phyloP scores from a whole-genome alignment of 306 rosid genomes.

The Glycyrrhiza uralensis region DNA sequence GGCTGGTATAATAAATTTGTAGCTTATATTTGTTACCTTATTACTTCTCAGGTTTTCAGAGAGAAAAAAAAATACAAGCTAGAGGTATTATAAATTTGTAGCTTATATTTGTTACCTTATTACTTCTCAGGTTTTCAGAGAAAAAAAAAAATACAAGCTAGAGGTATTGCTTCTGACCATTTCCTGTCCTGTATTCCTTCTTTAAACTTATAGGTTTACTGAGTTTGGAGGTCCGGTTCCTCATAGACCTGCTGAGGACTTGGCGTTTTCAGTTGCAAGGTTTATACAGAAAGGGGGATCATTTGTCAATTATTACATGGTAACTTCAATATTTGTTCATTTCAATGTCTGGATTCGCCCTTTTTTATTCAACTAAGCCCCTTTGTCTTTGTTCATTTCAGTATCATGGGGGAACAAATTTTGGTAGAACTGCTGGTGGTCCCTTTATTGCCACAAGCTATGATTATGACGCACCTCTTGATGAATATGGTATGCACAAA shows the following conservation, averaged over 20 bases:
- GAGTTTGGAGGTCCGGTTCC: slow-evolving; percentile 97
- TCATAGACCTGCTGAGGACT: slow-evolving; percentile 85
- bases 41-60: neutral
- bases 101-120: slow-evolving; percentile 18
- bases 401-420: slow-evolving; percentile 99
- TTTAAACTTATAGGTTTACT: slow-evolving; percentile 62
- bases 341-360: neutral
- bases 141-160: neutral
- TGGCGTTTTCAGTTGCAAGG: slow-evolving; percentile 91
- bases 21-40: slow-evolving; percentile 17
- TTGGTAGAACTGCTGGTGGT: slow-evolving; percentile 99
- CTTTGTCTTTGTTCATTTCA: slow-evolving; percentile 34
- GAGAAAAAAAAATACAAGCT: neutral
- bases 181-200: neutral
- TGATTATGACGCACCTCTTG: slow-evolving; percentile 97
- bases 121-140: neutral
- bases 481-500: slow-evolving; percentile 76
- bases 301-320: slow-evolving; percentile 91
- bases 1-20: slow-evolving; percentile 62
- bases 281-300: slow-evolving; percentile 97
- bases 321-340: slow-evolving; percentile 35
- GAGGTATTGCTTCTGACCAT: no score
- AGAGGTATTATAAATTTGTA: neutral
- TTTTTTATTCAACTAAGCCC: slow-evolving; percentile 22
- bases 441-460: slow-evolving; percentile 95